phyloP scores from a whole-genome alignment of 2,329 filamentous ascomycete genomes.

The Seiridium cupressi region DNA sequence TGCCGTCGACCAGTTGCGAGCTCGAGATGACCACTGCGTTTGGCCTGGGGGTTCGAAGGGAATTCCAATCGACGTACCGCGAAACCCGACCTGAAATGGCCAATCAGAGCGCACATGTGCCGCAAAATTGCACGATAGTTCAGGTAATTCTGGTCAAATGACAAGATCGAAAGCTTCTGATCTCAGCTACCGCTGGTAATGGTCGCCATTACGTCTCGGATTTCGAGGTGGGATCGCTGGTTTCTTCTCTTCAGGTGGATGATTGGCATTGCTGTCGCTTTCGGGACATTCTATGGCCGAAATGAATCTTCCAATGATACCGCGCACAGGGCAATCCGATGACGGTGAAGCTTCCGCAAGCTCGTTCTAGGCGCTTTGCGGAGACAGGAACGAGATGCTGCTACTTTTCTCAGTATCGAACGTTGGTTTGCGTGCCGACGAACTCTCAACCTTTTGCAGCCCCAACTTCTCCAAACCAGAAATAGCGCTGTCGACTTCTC shows the following conservation, averaged over 20 bases:
- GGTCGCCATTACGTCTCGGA: not conserved
- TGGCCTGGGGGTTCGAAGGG: not conserved
- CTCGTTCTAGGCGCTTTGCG: slow-evolving; percentile 24
- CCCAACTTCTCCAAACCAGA: slow-evolving; percentile 34
- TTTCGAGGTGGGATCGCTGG: not conserved
- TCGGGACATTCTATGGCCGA: not conserved
- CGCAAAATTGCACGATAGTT: not conserved
- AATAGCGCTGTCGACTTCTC: slow-evolving; percentile 36
- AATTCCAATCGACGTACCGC: not conserved
- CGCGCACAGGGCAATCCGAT: no score
- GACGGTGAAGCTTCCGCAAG: not conserved
- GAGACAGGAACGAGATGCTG: slow-evolving; percentile 19
- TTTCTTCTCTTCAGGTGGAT: not conserved
- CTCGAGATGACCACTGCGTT: not conserved
- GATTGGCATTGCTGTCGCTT: not conserved
- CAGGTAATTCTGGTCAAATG: not conserved
- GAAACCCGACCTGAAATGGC: no score
- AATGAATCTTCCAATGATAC: not conserved
- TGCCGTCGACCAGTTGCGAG: not conserved
- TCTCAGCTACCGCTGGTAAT: not conserved
- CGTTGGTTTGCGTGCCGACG: slow-evolving; percentile 25
- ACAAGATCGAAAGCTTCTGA: not conserved
- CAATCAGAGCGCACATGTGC: not conserved
- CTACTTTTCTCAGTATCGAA: slow-evolving; percentile 30
- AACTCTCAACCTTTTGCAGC: slow-evolving; percentile 29